A percentile compares a stretch with the other conserved stretches of the same genome.
Evolutionary conservation across 75 land plant species (phyloP).

Genomic region (Sequoiadendron giganteum): DNA sequence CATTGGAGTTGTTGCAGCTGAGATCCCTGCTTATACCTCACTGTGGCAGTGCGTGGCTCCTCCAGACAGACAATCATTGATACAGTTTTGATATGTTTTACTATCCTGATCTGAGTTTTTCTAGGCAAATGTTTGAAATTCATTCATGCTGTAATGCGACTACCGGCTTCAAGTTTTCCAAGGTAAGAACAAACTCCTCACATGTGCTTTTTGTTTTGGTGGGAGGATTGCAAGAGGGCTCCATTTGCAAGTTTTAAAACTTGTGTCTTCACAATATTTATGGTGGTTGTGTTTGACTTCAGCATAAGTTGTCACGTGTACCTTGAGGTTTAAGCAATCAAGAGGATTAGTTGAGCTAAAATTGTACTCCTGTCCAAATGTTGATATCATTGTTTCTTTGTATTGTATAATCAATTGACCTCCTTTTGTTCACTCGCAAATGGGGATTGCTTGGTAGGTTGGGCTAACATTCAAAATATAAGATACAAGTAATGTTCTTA

Average conservation of each 20-base stretch:
- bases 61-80: conserved; percentile 45
- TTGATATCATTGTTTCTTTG: neutral
- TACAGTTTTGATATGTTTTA: conserved; percentile 6
- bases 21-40: conserved; percentile 67
- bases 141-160: neutral
- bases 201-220: neutral
- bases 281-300: neutral
- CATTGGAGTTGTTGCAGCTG: conserved; percentile 66
- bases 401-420: neutral
- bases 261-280: neutral
- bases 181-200: neutral
- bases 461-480: neutral
- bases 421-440: neutral
- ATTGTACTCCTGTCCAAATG: neutral
- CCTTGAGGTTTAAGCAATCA: neutral
- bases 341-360: neutral
- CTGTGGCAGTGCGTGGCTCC: conserved; percentile 94
- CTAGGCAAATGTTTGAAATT: neutral
- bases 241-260: neutral
- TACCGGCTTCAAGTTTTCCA: neutral
- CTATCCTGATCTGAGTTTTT: neutral
- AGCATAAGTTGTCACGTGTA: neutral
- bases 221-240: neutral
- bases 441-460: neutral
- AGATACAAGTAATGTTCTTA: neutral